Conservation (phyloP, 805 yeast genomes). For the Candida bentonensis region DNA sequence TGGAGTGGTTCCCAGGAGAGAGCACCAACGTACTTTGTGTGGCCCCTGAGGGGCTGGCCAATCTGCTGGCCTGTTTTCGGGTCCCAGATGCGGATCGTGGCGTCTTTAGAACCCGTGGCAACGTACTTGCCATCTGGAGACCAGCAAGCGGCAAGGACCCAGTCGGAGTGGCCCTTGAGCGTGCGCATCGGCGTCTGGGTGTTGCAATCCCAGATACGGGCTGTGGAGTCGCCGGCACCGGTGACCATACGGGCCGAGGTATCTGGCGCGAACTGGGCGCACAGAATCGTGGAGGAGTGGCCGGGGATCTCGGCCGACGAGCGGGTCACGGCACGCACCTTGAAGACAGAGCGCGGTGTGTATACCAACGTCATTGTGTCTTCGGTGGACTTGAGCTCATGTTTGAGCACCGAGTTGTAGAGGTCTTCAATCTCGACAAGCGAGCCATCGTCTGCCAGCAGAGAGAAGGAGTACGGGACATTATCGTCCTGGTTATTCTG, state of each 20-base stretch:
- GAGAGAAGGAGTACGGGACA: constrained; percentile 76
- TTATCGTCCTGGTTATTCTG: constrained; percentile 51
- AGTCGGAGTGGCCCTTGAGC: constrained; percentile 71
- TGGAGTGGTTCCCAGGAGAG: constrained; percentile 93
- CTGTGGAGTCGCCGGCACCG: constrained; percentile 94
- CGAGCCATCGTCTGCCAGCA: constrained; percentile 32
- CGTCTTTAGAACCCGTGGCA: constrained; percentile 96
- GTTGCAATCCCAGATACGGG: constrained; percentile 92
- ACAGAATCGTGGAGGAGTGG: constrained; percentile 84
- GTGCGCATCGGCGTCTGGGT: constrained; percentile 84
- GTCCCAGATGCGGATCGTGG: constrained; percentile 80
- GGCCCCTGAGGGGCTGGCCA: constrained; percentile 70
- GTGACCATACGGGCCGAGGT: constrained; percentile 76
- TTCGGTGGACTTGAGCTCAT: constrained; percentile 80
- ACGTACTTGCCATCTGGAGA: constrained; percentile 82
- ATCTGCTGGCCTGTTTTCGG: constrained; percentile 54
- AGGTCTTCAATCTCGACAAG: constrained; percentile 45
- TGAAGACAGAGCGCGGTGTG: constrained; percentile 91
- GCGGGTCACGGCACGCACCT: constrained; percentile 81
- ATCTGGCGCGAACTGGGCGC: constrained; percentile 88
- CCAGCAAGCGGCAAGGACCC: constrained; percentile 89
- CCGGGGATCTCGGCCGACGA: constrained; percentile 89
- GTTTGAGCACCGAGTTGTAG: constrained; percentile 70
- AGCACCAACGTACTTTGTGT: constrained; percentile 78
- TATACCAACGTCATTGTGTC: constrained; percentile 82